Evolutionary conservation across 176 grass and related monocot genomes (phyloP).

Genomic region (Otatea glauca): DNA sequence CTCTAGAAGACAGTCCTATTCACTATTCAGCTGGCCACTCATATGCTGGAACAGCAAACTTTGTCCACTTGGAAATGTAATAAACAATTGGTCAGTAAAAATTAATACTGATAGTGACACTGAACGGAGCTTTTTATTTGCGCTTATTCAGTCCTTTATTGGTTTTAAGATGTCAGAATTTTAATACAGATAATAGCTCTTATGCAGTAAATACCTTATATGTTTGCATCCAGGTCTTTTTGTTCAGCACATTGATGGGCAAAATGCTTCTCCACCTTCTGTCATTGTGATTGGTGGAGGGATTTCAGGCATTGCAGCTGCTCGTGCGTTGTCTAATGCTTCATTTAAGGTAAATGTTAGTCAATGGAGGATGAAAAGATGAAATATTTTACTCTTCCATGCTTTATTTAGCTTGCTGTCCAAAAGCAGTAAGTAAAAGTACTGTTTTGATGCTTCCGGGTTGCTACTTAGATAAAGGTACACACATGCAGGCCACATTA

Average conservation of each 20-base stretch:
- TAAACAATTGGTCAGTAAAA: not conserved
- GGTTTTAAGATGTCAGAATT: not conserved
- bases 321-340: conserved; percentile 79
- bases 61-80: conserved; percentile 7
- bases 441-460: conserved; percentile 14
- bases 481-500: conserved; percentile 66
- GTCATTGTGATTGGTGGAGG: conserved; percentile 96
- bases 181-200: not conserved
- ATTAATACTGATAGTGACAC: not conserved
- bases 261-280: conserved; percentile 70
- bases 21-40: conserved; percentile 13
- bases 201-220: not conserved
- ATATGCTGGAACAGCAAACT: not conserved
- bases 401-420: not conserved
- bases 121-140: not conserved
- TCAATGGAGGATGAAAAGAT: not conserved
- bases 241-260: conserved; percentile 74
- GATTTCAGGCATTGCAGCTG: conserved; percentile 94
- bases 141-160: not conserved
- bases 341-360: conserved; percentile 72
- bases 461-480: conserved; percentile 39
- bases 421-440: not conserved
- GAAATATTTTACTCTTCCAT: not conserved
- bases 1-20: not conserved
- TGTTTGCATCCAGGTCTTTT: conserved; percentile 57